phyloP scores from a whole-genome alignment of 2,329 filamentous ascomycete genomes.

The Cladosporium cucumerinum region DNA sequence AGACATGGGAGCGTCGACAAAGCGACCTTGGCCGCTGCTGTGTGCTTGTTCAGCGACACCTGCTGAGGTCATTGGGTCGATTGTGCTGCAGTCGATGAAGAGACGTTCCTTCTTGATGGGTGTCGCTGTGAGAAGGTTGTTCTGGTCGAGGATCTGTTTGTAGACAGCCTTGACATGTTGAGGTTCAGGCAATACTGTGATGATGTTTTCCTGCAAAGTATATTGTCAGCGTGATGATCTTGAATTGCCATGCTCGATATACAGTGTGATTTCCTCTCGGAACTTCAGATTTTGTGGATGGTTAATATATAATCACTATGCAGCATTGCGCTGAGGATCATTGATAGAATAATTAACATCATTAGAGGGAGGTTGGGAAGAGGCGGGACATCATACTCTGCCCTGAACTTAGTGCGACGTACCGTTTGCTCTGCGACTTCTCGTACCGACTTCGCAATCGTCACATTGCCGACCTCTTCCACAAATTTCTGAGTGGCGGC shows the following conservation, averaged over 20 bases:
- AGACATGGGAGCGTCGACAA: constrained; percentile 95
- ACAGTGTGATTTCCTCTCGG: background rate
- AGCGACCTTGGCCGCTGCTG: constrained; percentile 65
- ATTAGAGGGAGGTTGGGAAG: constrained; percentile 14
- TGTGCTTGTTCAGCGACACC: constrained; percentile 70
- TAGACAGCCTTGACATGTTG: constrained; percentile 84
- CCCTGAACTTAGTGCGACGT: constrained; percentile 36
- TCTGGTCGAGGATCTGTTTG: constrained; percentile 65
- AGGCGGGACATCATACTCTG: background rate
- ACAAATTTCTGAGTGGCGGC: constrained; percentile 55
- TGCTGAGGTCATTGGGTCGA: constrained; percentile 82
- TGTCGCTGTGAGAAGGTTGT: constrained; percentile 48
- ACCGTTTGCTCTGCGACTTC: constrained; percentile 67
- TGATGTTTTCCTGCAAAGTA: constrained; percentile 67
- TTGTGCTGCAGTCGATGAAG: constrained; percentile 96
- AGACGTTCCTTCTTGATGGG: constrained; percentile 58
- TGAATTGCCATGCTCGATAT: background rate
- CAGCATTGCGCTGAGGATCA: constrained; percentile 15
- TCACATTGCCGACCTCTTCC: constrained; percentile 52
- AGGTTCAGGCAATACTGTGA: constrained; percentile 87
- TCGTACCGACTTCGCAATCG: constrained; percentile 55
- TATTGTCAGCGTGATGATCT: constrained; percentile 29
- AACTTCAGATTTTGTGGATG: constrained; percentile 17
- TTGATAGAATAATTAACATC: constrained; percentile 17
- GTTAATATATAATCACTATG: constrained; percentile 14